Evolutionary conservation across 306 rosid species (phyloP), one percentile per base, ranked within the genome.

Genomic region (Gleditsia sinensis): DNA sequence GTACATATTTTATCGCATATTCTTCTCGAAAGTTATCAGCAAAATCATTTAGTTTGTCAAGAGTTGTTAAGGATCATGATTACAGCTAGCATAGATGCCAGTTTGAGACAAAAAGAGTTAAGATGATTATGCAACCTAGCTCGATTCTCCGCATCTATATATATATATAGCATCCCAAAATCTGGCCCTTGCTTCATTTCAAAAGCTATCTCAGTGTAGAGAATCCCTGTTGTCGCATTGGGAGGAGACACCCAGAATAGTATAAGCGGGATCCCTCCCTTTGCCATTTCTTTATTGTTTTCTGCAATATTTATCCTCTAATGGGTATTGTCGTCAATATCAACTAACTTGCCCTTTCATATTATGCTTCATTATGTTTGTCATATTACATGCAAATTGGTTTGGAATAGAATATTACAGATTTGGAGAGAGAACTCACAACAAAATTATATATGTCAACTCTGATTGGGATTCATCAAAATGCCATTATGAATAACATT

Each of bases 241-340:
- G n/a, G n/a, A 9, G 75, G 75, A 9, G 65, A 60, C 83, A 67
- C 33, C 33, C 51, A n/a, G 16, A 33, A 76, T 46, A 64, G 51
- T 67, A 9, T 43, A 5, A 23, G 17, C 67, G 63, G 9, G 51
- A 28, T 19, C 17, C 73, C 25, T 61, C 70, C 32, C 69, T 72
- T 55, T 16, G 0, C 61, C 40, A 12, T 21, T 61, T 10, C 6
- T 78, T 53, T 55, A 12, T 37, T 62, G 45, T 53, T 71, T 78
- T 51, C 39, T 32, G 16, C 6, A 39, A 11, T 58, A 12, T 28
- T 16, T 56, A 14, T 71, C 51, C 43, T 33, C 0, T 30, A 45
- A 66, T 67, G 49, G 28, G 28, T 63, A 39, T 23, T 0, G 7
- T 30, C 25, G 25, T 67, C 66, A 72, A 27, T 36, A 16, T 54